These are phyloP conservation scores for Puccinia triticina DNA, from an alignment of 1,284 basidiomycete genomes.

Conservation along the genomic window DNA sequence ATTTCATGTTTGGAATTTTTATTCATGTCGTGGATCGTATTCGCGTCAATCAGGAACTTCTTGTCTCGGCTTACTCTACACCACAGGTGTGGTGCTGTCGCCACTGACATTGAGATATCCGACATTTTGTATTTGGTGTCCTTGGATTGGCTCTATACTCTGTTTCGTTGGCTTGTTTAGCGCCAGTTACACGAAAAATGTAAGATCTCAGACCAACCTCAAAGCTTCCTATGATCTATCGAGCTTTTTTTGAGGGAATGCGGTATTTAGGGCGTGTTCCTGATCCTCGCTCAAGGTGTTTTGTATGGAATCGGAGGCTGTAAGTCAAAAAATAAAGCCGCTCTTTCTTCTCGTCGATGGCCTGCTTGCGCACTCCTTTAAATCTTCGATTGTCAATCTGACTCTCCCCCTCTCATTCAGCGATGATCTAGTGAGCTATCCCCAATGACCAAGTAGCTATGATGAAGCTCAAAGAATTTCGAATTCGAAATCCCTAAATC, in stretches of 20 bases:
- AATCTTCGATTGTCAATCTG: not conserved
- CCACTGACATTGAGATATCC: conserved; percentile 17
- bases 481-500: not conserved
- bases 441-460: not conserved
- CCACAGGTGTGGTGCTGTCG: conserved; percentile 19
- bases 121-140: conserved; percentile 25
- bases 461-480: not conserved
- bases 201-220: not conserved
- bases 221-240: too few relatives aligned
- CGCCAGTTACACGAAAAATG: conserved; percentile 33
- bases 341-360: not conserved
- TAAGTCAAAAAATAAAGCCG: conserved; percentile 6
- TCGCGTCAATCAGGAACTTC: conserved; percentile 38
- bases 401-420: not conserved
- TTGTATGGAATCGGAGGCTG: conserved; percentile 43
- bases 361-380: too few relatives aligned
- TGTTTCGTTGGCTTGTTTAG: conserved; percentile 28
- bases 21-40: too few relatives aligned
- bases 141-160: conserved; percentile 23
- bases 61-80: conserved; percentile 31
- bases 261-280: not conserved
- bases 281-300: conserved; percentile 39
- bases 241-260: not conserved
- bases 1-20: not conserved
- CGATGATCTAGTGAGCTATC: conserved; percentile 35